Conservation (phyloP, 2,329 filamentous ascomycete species). For the Arthrobotrys pseudoclavata region DNA sequence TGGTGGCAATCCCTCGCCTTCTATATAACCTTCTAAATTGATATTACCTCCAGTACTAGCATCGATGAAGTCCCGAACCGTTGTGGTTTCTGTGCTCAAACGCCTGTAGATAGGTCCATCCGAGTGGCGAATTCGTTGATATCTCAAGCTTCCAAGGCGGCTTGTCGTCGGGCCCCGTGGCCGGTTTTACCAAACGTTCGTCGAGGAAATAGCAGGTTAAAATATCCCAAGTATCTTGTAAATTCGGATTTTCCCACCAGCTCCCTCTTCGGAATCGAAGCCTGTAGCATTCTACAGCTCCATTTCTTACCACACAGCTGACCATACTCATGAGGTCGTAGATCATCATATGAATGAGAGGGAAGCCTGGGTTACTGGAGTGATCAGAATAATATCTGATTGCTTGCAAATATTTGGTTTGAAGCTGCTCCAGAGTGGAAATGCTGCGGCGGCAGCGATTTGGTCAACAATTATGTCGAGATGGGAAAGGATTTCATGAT, state of each 20-base stretch:
- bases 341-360: not conserved
- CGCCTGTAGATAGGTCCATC: not conserved
- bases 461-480: conserved; percentile 3
- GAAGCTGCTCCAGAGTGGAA: not conserved
- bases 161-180: too few relatives aligned
- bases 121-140: not conserved
- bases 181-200: not conserved
- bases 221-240: conserved; percentile 15
- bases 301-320: conserved; percentile 4
- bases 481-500: conserved; percentile 9
- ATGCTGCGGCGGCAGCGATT: not conserved
- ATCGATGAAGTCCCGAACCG: not conserved
- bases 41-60: conserved; percentile 1
- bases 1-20: not conserved
- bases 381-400: not conserved
- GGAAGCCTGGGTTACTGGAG: not conserved
- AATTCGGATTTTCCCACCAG: conserved; percentile 9
- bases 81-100: conserved; percentile 2
- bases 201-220: not conserved
- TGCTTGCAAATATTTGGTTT: not conserved
- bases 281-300: not conserved
- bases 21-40: conserved; percentile 1
- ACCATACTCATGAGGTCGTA: not conserved
- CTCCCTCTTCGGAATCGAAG: not conserved
- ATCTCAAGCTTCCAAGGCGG: conserved; percentile 1